These are phyloP conservation scores for Keithomyces neogunnii DNA, from an alignment of 2,329 filamentous ascomycete species.

Conservation along the genomic window DNA sequence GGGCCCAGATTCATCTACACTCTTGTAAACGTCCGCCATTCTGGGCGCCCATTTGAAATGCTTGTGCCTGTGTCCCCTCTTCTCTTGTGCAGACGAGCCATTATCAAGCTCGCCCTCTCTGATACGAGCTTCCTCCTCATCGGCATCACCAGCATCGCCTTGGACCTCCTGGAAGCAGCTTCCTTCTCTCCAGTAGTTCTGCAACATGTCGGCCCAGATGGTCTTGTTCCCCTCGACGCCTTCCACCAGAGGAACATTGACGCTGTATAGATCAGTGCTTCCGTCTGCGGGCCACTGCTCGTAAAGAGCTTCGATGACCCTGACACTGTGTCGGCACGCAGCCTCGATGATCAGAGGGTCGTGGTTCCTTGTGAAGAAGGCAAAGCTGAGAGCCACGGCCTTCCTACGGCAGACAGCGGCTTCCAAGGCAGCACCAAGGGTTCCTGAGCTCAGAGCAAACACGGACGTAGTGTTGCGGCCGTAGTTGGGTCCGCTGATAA, in stretches of 20 bases:
- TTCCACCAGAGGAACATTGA: slow-evolving; percentile 82
- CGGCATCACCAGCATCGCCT: slow-evolving; percentile 53
- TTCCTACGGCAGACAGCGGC: slow-evolving; percentile 61
- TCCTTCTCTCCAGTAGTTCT: slow-evolving; percentile 82
- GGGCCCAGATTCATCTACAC: slow-evolving; percentile 68
- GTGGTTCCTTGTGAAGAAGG: slow-evolving; percentile 80
- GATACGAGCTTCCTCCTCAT: slow-evolving; percentile 65
- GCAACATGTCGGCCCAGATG: slow-evolving; percentile 76
- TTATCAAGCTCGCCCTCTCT: slow-evolving; percentile 47
- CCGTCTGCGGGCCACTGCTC: slow-evolving; percentile 61
- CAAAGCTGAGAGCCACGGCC: slow-evolving; percentile 79
- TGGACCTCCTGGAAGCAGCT: slow-evolving; percentile 81
- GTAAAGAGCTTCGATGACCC: slow-evolving; percentile 70
- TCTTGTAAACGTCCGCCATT: slow-evolving; percentile 79
- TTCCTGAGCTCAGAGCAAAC: slow-evolving; percentile 70
- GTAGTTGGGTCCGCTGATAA: slow-evolving; percentile 76
- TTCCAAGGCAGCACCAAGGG: slow-evolving; percentile 69
- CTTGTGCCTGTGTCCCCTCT: slow-evolving; percentile 58
- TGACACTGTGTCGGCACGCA: slow-evolving; percentile 65
- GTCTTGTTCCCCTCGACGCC: slow-evolving; percentile 64
- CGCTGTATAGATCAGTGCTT: slow-evolving; percentile 73
- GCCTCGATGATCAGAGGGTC: slow-evolving; percentile 72
- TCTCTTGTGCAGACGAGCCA: not conserved
- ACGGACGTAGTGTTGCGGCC: slow-evolving; percentile 75
- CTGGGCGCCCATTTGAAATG: slow-evolving; percentile 93